These are phyloP conservation scores for Ilyonectria sp. DNA, from an alignment of 2,329 filamentous ascomycete species.

Conservation along the genomic window DNA sequence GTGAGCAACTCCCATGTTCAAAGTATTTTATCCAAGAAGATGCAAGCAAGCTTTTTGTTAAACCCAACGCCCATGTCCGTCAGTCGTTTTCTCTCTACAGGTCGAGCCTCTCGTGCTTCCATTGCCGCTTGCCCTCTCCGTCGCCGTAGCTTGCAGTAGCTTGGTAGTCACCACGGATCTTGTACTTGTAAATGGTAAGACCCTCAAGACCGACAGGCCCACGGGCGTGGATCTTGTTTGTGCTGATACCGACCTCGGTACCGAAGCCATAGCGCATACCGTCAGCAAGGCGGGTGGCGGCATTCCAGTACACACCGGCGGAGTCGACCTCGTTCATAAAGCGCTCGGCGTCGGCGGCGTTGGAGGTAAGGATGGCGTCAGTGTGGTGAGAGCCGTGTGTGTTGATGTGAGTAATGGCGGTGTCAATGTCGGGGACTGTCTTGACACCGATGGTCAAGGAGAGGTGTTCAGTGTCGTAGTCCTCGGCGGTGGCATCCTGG, in stretches of 20 bases:
- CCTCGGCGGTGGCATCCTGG: conserved; percentile 75
- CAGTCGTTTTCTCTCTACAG: conserved; percentile 47
- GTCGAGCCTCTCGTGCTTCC: conserved; percentile 71
- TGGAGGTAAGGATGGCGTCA: conserved; percentile 87
- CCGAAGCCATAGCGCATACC: conserved; percentile 98
- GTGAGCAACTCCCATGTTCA: conserved; percentile 5
- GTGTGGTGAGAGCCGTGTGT: conserved; percentile 93
- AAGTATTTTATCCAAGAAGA: conserved; percentile 22
- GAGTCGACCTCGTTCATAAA: conserved; percentile 92
- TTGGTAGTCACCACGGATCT: conserved; percentile 87
- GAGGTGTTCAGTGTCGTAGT: conserved; percentile 93
- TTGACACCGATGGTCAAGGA: conserved; percentile 88
- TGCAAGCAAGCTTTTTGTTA: conserved; percentile 15
- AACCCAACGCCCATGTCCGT: conserved; percentile 33
- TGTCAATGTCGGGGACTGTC: conserved; percentile 77
- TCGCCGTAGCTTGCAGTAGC: conserved; percentile 82
- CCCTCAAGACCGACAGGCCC: conserved; percentile 96
- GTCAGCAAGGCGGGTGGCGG: conserved; percentile 93
- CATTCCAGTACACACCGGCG: conserved; percentile 97
- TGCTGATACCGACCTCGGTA: conserved; percentile 98
- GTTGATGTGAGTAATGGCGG: conserved; percentile 92
- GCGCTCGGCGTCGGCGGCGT: conserved; percentile 76
- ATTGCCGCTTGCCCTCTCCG: conserved; percentile 71
- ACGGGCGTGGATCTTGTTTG: conserved; percentile 96
- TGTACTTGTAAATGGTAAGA: conserved; percentile 97